Conservation (phyloP, 495 filamentous ascomycete genomes). For the Penicillium diatomitis region DNA sequence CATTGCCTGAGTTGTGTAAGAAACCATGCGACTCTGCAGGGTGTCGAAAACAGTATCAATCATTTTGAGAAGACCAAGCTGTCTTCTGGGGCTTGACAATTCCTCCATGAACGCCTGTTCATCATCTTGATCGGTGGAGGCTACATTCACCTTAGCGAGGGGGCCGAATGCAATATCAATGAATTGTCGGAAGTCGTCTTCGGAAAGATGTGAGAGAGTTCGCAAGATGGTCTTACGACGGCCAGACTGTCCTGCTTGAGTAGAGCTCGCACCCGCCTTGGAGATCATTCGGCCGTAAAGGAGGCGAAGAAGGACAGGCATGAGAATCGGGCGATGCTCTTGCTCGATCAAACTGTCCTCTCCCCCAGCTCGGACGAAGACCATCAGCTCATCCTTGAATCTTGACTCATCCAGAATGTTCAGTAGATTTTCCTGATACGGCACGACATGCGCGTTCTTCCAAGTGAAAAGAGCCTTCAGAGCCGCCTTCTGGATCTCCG, state of each 20-base stretch:
- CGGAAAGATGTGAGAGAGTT: constrained; percentile 48
- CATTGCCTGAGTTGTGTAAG: constrained; percentile 54
- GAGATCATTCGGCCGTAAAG: constrained; percentile 85
- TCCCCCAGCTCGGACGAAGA: constrained; percentile 62
- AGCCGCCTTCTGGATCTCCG: constrained; percentile 74
- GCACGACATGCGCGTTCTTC: constrained; percentile 65
- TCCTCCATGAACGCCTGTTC: constrained; percentile 42
- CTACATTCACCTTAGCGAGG: constrained; percentile 47
- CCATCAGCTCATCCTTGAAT: constrained; percentile 84
- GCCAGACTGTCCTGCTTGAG: constrained; percentile 48
- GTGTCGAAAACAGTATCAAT: constrained; percentile 78
- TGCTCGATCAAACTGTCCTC: constrained; percentile 67
- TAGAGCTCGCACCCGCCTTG: constrained; percentile 52
- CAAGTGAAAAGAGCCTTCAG: constrained; percentile 82
- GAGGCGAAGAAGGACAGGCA: constrained; percentile 79
- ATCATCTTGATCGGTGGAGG: constrained; percentile 43
- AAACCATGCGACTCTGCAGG: constrained; percentile 56
- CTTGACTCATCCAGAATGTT: constrained; percentile 84
- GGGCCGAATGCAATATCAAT: constrained; percentile 73
- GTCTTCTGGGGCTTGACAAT: constrained; percentile 58
- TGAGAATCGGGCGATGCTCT: constrained; percentile 59
- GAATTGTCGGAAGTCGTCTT: constrained; percentile 65
- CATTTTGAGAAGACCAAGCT: constrained; percentile 84
- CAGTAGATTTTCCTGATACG: constrained; percentile 78
- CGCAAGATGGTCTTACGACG: constrained; percentile 59